Evolutionary conservation across 2,329 filamentous ascomycete species (phyloP).

Genomic region (Beauveria varroae): DNA sequence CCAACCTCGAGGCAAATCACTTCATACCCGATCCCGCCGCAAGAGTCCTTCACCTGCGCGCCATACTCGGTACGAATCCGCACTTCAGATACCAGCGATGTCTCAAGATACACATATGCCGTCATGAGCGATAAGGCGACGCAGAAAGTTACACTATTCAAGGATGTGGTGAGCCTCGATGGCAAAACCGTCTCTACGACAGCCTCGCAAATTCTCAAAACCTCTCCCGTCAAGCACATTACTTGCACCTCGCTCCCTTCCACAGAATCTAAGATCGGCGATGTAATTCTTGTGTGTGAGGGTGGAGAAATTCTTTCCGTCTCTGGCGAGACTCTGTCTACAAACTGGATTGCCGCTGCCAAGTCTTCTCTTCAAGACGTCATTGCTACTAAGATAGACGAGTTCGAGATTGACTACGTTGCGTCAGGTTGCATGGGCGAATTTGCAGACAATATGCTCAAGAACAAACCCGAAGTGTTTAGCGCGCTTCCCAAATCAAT

Average conservation of each 20-base stretch:
- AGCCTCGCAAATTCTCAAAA: constrained; percentile 34
- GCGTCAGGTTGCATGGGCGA: constrained; percentile 39
- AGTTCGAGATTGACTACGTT: constrained; percentile 42
- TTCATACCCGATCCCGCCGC: constrained; percentile 59
- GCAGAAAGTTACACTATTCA: constrained; percentile 51
- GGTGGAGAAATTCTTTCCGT: constrained; percentile 56
- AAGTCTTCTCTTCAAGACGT: constrained; percentile 28
- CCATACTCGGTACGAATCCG: constrained; percentile 51
- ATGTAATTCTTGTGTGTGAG: constrained; percentile 49
- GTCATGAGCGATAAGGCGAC: constrained; percentile 43
- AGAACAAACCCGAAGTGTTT: constrained; percentile 44
- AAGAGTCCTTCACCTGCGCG: constrained; percentile 55
- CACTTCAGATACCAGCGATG: constrained; percentile 36
- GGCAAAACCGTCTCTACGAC: constrained; percentile 46
- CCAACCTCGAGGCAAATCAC: constrained; percentile 55
- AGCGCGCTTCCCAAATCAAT: constrained; percentile 42
- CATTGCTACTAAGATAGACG: constrained; percentile 23
- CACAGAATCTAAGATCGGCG: constrained; percentile 21
- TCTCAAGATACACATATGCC: constrained; percentile 54
- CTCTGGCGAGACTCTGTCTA: constrained; percentile 41
- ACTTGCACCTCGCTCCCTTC: constrained; percentile 23
- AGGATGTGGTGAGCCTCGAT: constrained; percentile 44
- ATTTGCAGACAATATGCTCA: constrained; percentile 47
- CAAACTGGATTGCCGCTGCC: constrained; percentile 28
- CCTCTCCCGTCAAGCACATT: constrained; percentile 28